Evolutionary conservation across 352 stramenopile species (phyloP).

Genomic region (Globisporangium barbulae): DNA sequence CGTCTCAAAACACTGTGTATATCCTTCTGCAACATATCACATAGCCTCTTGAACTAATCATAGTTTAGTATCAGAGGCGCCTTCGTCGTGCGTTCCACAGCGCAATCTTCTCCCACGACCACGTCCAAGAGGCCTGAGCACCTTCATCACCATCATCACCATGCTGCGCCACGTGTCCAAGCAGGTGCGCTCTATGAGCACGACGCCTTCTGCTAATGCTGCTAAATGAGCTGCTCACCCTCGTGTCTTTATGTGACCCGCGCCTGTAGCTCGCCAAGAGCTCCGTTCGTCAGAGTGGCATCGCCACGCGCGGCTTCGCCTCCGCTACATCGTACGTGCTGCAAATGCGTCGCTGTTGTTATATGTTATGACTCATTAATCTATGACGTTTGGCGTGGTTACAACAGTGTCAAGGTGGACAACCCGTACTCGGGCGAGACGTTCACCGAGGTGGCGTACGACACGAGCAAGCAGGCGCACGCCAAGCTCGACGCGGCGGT

Average conservation of each 20-base stretch:
- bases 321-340: conserved; percentile 7
- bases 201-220: not conserved
- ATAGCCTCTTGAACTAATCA: conserved; percentile 4
- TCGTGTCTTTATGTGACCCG: not conserved
- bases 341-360: not conserved
- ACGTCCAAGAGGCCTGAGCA: not conserved
- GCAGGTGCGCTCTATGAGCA: conserved; percentile 7
- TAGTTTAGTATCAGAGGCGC: conserved; percentile 10
- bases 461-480: conserved; percentile 50
- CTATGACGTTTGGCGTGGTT: not conserved
- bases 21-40: not conserved
- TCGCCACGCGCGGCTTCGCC: conserved; percentile 8
- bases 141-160: not conserved
- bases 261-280: conserved; percentile 11
- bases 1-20: too few species aligned
- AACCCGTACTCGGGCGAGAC: conserved; percentile 74
- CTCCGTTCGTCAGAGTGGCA: conserved; percentile 7
- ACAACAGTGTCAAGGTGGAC: conserved; percentile 53
- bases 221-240: not conserved
- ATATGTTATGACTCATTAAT: not conserved
- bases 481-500: conserved; percentile 55
- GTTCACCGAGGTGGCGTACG: conserved; percentile 56
- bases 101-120: not conserved
- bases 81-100: not conserved
- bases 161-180: conserved; percentile 22